Base-by-base conservation (phyloP, 108 stramenopile genomes). In the Skeletonema grethae region DNA sequence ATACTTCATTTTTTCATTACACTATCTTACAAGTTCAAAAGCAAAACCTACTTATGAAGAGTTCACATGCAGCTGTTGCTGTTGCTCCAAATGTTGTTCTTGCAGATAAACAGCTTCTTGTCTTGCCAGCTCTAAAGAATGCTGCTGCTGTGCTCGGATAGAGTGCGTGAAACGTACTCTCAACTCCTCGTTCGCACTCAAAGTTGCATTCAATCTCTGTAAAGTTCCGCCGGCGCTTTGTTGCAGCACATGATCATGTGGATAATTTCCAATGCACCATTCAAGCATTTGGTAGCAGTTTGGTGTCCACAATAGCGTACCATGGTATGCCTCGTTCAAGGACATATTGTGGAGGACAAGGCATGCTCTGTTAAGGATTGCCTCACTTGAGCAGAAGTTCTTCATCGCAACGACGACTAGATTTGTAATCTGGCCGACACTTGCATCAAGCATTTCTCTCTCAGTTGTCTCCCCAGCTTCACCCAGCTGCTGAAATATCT, bases 291-390 rank as follows among this genome's bases (percentile, higher is more conserved):
- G 90, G 57, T 90, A 91, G 63, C 90, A 91, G 66, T 89, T 90
- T 3, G 91, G 90, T 48, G 90, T 91, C 88, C 84, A 87, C 31
- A 97, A 80, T 2, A 97, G 86, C 38, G 68, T 83, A 12, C 65
- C 41, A 76, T 95, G 91, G 67, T 96, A 94, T 22, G 78, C 86
- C 28, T 82, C 82, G 46, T 90, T 90, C 57, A 95, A 78, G 32
- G 92, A 91, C 28, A 97, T 77, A 58, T 97, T 97, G 85, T 95
- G 93, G 18, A 97, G 89, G 25, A 97, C 94, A 13, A 97, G 87
- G 72, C 94, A 96, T 7, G 92, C 97, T 65, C 95, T 85, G 75
- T 95, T 96, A 50, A 97, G 73, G 38, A 96, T 97, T 18, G 92
- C 86, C 70, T 88, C 89, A 57, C 90, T 91, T 8, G 91, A 77